Evolutionary conservation across 2,329 filamentous ascomycete species (phyloP).

Genomic region (Aspergillus sp.): DNA sequence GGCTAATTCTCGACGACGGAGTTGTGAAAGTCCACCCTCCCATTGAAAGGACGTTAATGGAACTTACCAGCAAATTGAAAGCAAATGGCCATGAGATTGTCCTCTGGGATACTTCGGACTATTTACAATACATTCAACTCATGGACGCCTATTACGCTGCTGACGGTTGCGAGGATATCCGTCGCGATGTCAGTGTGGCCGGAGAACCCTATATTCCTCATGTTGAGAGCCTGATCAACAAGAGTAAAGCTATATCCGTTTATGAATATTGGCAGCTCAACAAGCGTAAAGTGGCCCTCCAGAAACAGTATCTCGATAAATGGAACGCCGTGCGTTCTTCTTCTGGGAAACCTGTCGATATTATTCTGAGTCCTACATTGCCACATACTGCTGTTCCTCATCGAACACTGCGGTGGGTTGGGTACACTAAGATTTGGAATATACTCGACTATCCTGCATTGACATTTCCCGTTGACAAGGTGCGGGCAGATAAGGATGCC

Average conservation of each 20-base stretch:
- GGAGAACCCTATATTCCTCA: conserved; percentile 59
- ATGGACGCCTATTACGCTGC: conserved; percentile 60
- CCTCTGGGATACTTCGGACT: conserved; percentile 48
- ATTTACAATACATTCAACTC: conserved; percentile 50
- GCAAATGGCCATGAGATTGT: conserved; percentile 52
- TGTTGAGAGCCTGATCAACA: conserved; percentile 53
- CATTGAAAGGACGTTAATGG: conserved; percentile 42
- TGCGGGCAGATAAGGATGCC: conserved; percentile 38
- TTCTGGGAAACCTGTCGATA: conserved; percentile 48
- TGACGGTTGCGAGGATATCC: conserved; percentile 61
- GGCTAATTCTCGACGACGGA: conserved; percentile 48
- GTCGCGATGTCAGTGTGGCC: conserved; percentile 47
- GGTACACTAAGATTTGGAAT: conserved; percentile 61
- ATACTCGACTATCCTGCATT: conserved; percentile 58
- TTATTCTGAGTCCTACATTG: conserved; percentile 56
- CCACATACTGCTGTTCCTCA: conserved; percentile 53
- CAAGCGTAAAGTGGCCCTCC: conserved; percentile 49
- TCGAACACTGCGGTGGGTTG: conserved; percentile 43
- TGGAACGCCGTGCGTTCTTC: conserved; percentile 49
- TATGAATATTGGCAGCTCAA: conserved; percentile 67
- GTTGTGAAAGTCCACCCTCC: conserved; percentile 54
- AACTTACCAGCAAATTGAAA: conserved; percentile 31
- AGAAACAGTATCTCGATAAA: conserved; percentile 55
- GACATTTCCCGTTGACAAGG: conserved; percentile 51
- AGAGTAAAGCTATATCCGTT: conserved; percentile 52